Percentiles rank a stretch among this genome's conserved stretches.
Evolutionary conservation across 1,284 basidiomycete species (phyloP).

Genomic region (Trichosporon sp.): DNA sequence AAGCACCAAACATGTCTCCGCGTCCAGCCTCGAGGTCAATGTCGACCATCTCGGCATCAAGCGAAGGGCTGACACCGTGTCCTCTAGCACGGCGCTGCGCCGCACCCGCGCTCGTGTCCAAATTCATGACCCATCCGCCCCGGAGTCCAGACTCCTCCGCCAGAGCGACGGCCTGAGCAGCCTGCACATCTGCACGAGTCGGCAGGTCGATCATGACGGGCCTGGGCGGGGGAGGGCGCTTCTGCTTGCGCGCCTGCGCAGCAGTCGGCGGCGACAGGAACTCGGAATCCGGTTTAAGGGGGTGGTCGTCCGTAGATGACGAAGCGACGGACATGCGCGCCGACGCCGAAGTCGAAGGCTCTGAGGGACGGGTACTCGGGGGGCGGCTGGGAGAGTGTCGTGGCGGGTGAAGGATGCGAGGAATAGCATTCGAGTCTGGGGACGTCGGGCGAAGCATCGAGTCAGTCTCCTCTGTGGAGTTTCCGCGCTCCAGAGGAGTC

Average conservation of each 20-base stretch:
- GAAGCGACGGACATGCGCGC: conserved; percentile 4
- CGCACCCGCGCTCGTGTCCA: conserved; percentile 42
- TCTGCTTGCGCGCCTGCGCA: not conserved
- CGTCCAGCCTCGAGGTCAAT: conserved; percentile 57
- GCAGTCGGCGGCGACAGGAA: conserved; percentile 47
- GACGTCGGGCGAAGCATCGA: conserved; percentile 49
- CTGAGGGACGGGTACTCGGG: not conserved
- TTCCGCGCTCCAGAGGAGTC: not conserved
- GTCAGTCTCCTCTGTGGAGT: conserved; percentile 27
- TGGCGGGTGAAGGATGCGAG: conserved; percentile 34
- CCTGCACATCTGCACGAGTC: conserved; percentile 57
- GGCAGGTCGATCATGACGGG: conserved; percentile 53
- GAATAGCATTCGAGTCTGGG: conserved; percentile 40
- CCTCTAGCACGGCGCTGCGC: conserved; percentile 33
- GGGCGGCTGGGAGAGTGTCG: conserved; percentile 20
- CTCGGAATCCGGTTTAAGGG: conserved; percentile 39
- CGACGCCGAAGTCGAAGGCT: not conserved
- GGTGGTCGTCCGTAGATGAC: conserved; percentile 43
- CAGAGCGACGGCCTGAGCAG: conserved; percentile 54
- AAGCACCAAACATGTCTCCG: conserved; percentile 46
- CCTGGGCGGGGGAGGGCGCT: conserved; percentile 39
- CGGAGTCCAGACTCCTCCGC: conserved; percentile 54
- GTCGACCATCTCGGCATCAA: conserved; percentile 55
- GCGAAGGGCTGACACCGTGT: conserved; percentile 25
- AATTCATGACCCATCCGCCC: conserved; percentile 58